These are phyloP conservation scores for Penicillium odoratum DNA, from an alignment of 495 filamentous ascomycete species.

Conservation along the genomic window DNA sequence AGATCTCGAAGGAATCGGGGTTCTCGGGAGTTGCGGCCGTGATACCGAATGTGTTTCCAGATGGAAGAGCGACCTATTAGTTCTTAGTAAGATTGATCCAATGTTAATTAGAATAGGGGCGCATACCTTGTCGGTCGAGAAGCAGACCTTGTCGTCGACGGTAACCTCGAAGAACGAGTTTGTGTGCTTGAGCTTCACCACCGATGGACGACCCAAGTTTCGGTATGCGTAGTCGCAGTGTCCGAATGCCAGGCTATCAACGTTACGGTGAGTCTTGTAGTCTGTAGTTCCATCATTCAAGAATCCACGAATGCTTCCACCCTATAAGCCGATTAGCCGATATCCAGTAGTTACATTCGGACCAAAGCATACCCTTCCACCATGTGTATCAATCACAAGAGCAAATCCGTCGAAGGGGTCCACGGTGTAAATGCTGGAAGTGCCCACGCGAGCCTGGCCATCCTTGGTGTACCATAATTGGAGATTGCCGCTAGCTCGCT, in stretches of 20 bases:
- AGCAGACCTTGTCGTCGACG: conserved; percentile 80
- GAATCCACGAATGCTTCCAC: conserved; percentile 83
- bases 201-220: conserved; percentile 80
- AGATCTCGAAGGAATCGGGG: conserved; percentile 91
- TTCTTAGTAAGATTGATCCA: not conserved
- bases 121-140: conserved; percentile 70
- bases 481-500: conserved; percentile 83
- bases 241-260: conserved; percentile 87
- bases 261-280: conserved; percentile 73
- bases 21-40: conserved; percentile 85
- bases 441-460: conserved; percentile 61
- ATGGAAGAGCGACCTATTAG: conserved; percentile 60
- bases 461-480: conserved; percentile 89
- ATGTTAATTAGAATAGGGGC: not conserved
- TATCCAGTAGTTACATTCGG: not conserved
- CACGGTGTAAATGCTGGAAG: conserved; percentile 78
- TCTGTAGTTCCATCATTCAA: conserved; percentile 87
- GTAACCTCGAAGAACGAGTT: conserved; percentile 67
- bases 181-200: conserved; percentile 70
- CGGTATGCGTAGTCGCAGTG: conserved; percentile 91
- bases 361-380: conserved; percentile 56
- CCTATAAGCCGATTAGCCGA: conserved; percentile 40
- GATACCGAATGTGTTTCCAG: conserved; percentile 83
- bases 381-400: conserved; percentile 84
- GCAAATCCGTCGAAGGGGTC: conserved; percentile 83